Evolutionary conservation across 225 moss, liverwort and hornwort species (phyloP), one percentile per base, ranked within the genome.

Genomic region (Bryoerythrophyllum caledonicum): DNA sequence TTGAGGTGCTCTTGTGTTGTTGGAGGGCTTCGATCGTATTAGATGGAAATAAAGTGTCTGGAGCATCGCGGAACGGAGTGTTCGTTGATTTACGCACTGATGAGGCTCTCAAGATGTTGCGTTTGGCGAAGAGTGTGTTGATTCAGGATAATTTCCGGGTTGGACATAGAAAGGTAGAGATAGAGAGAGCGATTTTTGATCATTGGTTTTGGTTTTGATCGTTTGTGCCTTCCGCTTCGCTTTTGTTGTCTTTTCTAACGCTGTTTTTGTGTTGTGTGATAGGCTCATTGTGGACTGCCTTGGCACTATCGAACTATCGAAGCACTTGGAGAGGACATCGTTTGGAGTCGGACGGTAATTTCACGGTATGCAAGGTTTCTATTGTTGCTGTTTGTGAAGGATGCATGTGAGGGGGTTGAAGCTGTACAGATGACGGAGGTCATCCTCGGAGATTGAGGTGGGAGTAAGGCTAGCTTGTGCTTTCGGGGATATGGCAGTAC

Each of bases 221-320:
- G 55, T 54, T 55, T 21, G 38, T 38, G 55, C 37, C 15, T 9
- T 55, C 17, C 34, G 21, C 24, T 35, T 23, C 24, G 43, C 5
- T 60, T 60, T 70, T 57, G 1, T 56, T 44, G 43, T n/a, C 14
- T 44, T n/a, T 67, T 17, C 44, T 46, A 25, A 60, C n/a, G 12
- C 30, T 30, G 7, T 20, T 46, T 27, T 30, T 32, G 15, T 59
- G 32, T 0, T 25, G 26, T 20, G 3, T 32, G 21, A 7, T 46
- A 72, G 72, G 44, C 25, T 27, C 8, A 61, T 46, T 30, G 14
- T 61, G 12, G 8, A n/a, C 72, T 59, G 57, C 44, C 60, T 72
- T 12, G 10, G 3, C n/a, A 60, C 46, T n/a, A n/a, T n/a, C n/a
- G 37, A 21, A 15, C 13, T 48, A 12, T 15, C 10, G 32, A 44